A percentile compares a stretch with the other conserved stretches of the same genome.
Conservation (phyloP, 2,329 filamentous ascomycete species). For the Volutella citrinella region DNA sequence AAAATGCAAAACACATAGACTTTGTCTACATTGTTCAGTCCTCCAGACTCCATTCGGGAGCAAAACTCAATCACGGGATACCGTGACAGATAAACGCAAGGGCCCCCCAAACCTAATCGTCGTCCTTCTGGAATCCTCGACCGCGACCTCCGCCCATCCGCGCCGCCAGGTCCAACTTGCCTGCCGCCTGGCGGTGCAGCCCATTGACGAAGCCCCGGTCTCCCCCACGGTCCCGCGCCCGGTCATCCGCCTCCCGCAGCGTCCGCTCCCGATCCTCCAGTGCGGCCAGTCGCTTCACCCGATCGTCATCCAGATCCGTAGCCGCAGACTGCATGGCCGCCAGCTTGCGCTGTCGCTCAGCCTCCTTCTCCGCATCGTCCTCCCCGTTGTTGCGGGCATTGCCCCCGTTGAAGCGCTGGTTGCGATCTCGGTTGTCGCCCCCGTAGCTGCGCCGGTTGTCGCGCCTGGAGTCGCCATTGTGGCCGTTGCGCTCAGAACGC, state of each 20-base stretch:
- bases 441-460: conserved; percentile 13
- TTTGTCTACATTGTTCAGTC: neutral
- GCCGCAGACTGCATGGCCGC: conserved; percentile 73
- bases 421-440: conserved; percentile 21
- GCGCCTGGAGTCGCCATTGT: conserved; percentile 8
- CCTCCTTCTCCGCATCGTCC: conserved; percentile 37
- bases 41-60: too few species aligned
- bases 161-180: conserved; percentile 49
- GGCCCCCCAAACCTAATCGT: too few species aligned
- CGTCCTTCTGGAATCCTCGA: conserved; percentile 45
- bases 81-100: too few species aligned
- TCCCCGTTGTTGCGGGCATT: conserved; percentile 12
- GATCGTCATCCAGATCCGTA: conserved; percentile 65
- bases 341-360: conserved; percentile 63
- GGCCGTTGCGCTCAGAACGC: conserved; percentile 5
- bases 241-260: conserved; percentile 65
- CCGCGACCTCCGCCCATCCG: conserved; percentile 48
- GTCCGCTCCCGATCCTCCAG: conserved; percentile 63
- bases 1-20: too few species aligned
- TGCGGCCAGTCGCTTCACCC: conserved; percentile 64
- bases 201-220: conserved; percentile 63
- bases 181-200: conserved; percentile 58
- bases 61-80: too few species aligned
- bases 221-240: conserved; percentile 58
- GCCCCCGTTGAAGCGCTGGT: conserved; percentile 17